A percentile compares a stretch with the other conserved stretches of the same genome.
Evolutionary conservation across 169 alveolate species (phyloP).

Genomic region (Plasmodium falciparum): DNA sequence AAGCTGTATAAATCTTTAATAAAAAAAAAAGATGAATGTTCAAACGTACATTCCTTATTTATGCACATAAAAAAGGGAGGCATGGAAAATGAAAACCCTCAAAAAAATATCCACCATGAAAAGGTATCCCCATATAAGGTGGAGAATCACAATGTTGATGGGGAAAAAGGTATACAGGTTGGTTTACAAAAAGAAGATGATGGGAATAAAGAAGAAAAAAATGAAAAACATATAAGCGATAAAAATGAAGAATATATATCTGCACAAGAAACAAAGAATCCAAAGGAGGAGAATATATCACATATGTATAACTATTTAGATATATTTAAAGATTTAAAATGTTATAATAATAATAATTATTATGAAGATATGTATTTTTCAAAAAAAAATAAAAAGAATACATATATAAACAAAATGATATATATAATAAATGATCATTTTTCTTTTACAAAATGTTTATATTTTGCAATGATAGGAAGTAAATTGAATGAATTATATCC

Average conservation of each 20-base stretch:
- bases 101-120: neutral
- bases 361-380: too few species aligned
- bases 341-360: too few species aligned
- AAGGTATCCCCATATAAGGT: neutral
- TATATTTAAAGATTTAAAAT: too few species aligned
- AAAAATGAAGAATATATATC: neutral
- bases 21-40: too few species aligned
- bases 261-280: too few species aligned
- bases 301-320: too few species aligned
- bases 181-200: too few species aligned
- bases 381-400: neutral
- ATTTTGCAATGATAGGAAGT: slow-evolving; percentile 17
- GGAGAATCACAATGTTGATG: neutral
- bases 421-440: slow-evolving; percentile 14
- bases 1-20: slow-evolving; percentile 5
- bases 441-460: slow-evolving; percentile 15
- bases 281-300: too few species aligned
- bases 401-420: neutral
- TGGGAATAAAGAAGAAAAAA: neutral
- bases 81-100: neutral
- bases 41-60: too few species aligned
- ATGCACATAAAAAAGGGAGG: neutral
- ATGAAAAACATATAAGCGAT: neutral
- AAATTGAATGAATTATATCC: slow-evolving; percentile 20
- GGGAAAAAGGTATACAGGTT: neutral